Conservation (phyloP, 2,329 filamentous ascomycete species). For the Cordyceps cateniannulata region DNA sequence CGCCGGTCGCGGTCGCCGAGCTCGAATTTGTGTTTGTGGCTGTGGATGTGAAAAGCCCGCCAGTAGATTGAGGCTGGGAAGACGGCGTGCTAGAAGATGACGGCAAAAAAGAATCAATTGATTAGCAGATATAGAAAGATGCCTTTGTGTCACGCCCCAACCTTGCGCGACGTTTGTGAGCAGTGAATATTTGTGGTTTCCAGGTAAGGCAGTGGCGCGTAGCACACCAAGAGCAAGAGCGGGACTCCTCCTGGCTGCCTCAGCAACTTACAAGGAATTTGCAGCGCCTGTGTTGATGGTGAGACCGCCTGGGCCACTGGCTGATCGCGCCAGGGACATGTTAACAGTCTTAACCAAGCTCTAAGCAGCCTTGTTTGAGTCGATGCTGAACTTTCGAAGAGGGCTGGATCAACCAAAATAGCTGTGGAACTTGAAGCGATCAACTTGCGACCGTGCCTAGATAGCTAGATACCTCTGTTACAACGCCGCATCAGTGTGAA, state of each 20-base stretch:
- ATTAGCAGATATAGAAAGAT: background rate
- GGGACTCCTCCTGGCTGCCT: conserved; percentile 9
- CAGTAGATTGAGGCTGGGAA: conserved; percentile 27
- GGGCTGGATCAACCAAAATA: background rate
- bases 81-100: conserved; percentile 20
- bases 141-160: background rate
- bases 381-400: conserved; percentile 9
- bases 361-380: conserved; percentile 9
- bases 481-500: no score
- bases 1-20: conserved; percentile 19
- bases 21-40: conserved; percentile 20
- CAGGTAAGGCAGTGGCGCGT: background rate
- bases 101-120: background rate
- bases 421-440: conserved; percentile 2
- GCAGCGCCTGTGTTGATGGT: conserved; percentile 59
- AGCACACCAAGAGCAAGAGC: conserved; percentile 8
- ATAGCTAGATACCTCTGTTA: background rate
- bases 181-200: conserved; percentile 8
- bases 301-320: conserved; percentile 53
- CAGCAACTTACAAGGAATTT: conserved; percentile 37
- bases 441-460: background rate
- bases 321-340: conserved; percentile 50
- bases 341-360: conserved; percentile 13
- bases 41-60: conserved; percentile 32
- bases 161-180: background rate